phyloP scores from a whole-genome alignment of 2,329 filamentous ascomycete genomes.

The Aspergillus glaucus region DNA sequence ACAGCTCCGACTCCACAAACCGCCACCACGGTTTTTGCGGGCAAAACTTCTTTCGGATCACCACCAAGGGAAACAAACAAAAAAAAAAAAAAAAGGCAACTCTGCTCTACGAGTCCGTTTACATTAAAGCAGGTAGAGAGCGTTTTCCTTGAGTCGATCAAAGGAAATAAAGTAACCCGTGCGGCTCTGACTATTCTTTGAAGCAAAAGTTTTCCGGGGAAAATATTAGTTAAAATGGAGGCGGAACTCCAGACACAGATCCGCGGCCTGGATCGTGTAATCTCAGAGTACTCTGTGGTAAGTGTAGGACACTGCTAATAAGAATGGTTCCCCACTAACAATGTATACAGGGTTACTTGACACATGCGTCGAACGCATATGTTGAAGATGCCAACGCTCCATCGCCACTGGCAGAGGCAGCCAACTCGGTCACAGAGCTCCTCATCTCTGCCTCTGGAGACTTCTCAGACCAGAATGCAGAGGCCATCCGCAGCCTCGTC shows the following conservation, averaged over 20 bases:
- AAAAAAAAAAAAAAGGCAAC: not conserved
- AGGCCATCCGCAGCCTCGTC: conserved; percentile 74
- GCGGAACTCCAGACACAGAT: conserved; percentile 77
- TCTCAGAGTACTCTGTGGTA: conserved; percentile 81
- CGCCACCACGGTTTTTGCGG: not conserved
- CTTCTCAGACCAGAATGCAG: conserved; percentile 63
- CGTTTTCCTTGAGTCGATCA: not conserved
- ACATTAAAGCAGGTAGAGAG: not conserved
- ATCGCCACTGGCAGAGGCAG: conserved; percentile 78
- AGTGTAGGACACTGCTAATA: conserved; percentile 12
- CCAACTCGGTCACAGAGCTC: conserved; percentile 75
- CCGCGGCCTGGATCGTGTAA: conserved; percentile 78
- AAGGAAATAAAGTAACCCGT: not conserved
- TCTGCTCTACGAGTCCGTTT: not conserved
- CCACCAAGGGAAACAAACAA: not conserved
- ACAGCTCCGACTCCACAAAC: not conserved
- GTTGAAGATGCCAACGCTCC: conserved; percentile 62
- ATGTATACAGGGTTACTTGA: conserved; percentile 65
- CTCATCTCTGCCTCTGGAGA: conserved; percentile 90
- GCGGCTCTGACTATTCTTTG: not conserved
- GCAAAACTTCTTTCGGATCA: not conserved
- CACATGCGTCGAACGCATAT: conserved; percentile 83
- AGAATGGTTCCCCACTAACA: conserved; percentile 1
- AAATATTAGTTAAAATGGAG: conserved; percentile 58
- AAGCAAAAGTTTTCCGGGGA: not conserved